phyloP scores from a whole-genome alignment of 805 yeast genomes.

The Nakazawaea siamensis region DNA sequence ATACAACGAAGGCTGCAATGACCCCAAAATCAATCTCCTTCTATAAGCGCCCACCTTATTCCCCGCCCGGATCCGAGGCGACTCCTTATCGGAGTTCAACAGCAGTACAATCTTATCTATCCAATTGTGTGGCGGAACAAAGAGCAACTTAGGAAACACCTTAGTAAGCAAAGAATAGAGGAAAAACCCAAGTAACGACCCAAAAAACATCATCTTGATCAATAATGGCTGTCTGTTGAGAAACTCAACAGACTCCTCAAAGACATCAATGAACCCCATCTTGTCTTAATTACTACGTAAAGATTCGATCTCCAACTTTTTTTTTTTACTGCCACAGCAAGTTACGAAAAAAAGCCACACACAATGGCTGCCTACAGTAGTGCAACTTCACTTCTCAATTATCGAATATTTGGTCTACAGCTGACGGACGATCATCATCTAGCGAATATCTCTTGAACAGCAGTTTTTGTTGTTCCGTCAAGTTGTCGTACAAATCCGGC shows the following conservation, averaged over 20 bases:
- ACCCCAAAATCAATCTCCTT: constrained; percentile 23
- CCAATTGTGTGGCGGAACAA: constrained; percentile 21
- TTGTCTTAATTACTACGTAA: too few relatives aligned
- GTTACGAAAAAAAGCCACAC: too few relatives aligned
- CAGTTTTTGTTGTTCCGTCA: constrained; percentile 7
- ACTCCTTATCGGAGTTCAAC: constrained; percentile 8
- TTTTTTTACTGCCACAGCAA: too few relatives aligned
- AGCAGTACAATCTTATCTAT: constrained; percentile 17
- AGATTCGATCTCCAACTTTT: too few relatives aligned
- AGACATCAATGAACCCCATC: too few relatives aligned
- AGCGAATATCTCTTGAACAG: constrained; percentile 8
- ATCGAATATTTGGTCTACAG: constrained; percentile 5
- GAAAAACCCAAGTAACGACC: constrained; percentile 7
- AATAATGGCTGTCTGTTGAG: constrained; percentile 1
- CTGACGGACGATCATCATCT: too few relatives aligned
- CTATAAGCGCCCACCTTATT: constrained; percentile 17
- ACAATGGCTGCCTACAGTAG: neutral
- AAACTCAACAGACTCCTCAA: too few relatives aligned
- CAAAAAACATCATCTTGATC: constrained; percentile 6
- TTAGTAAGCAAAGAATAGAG: constrained; percentile 14
- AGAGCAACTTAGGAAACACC: constrained; percentile 16
- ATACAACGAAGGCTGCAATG: constrained; percentile 21
- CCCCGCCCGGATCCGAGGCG: constrained; percentile 3
- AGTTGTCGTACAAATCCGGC: constrained; percentile 8
- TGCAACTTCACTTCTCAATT: too few relatives aligned